These are phyloP conservation scores for Saccharomyces pastorianus DNA, from an alignment of 1,139 yeast genomes.

Conservation along the genomic window DNA sequence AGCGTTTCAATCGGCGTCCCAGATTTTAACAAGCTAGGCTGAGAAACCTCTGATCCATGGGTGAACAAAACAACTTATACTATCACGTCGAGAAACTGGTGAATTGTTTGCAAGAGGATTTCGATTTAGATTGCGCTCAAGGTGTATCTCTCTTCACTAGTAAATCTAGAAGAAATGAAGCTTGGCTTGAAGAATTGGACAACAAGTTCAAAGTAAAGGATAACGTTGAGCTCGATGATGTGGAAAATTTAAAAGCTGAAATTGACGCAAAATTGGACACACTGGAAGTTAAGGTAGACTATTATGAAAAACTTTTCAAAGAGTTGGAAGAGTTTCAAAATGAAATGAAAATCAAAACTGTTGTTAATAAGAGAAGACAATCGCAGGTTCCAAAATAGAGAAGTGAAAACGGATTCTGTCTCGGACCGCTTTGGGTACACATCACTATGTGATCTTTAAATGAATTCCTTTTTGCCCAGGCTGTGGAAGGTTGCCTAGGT, in stretches of 20 bases:
- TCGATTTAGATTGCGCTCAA: background rate
- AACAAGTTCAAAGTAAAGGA: constrained; percentile 12
- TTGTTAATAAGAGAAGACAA: constrained; percentile 13
- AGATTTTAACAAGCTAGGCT: background rate
- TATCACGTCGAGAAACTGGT: background rate
- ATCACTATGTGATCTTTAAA: constrained; percentile 1
- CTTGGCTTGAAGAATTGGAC: constrained; percentile 17
- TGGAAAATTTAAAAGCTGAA: constrained; percentile 8
- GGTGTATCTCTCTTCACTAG: background rate
- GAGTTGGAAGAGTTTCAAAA: constrained; percentile 24
- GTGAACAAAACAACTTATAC: background rate
- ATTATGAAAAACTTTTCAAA: constrained; percentile 21
- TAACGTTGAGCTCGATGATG: constrained; percentile 10
- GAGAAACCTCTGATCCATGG: background rate
- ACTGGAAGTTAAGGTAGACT: constrained; percentile 18
- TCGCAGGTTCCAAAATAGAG: constrained; percentile 1
- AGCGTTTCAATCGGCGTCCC: background rate
- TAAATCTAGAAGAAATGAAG: constrained; percentile 11
- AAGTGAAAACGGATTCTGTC: background rate
- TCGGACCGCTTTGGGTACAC: background rate
- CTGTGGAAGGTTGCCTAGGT: background rate
- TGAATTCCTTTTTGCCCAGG: constrained; percentile 3
- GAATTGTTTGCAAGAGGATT: background rate
- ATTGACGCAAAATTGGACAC: constrained; percentile 11
- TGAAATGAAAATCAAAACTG: constrained; percentile 21